Conservation (phyloP, 164 flowering plant species). For the Platanus orientalis region DNA sequence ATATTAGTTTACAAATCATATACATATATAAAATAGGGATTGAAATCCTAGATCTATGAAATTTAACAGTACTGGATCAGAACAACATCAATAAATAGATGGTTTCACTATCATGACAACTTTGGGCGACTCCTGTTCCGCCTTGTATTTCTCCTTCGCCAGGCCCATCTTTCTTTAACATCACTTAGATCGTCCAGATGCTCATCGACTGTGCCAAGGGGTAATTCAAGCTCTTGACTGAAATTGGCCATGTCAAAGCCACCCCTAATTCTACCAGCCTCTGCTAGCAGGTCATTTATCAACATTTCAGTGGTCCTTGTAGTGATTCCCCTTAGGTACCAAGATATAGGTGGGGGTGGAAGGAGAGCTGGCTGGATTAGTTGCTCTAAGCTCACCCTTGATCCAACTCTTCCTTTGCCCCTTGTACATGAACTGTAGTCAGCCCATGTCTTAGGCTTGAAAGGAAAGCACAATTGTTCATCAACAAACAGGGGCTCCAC, state of each 20-base stretch:
- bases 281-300: slow-evolving; percentile 61
- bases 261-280: slow-evolving; percentile 69
- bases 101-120: slow-evolving; percentile 15
- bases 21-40: too few relatives aligned
- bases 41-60: too few relatives aligned
- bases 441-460: slow-evolving; percentile 53
- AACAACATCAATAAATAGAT: background rate
- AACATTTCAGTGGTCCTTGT: slow-evolving; percentile 81
- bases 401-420: slow-evolving; percentile 88
- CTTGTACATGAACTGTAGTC: slow-evolving; percentile 64
- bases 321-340: slow-evolving; percentile 95
- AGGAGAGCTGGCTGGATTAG: slow-evolving; percentile 83
- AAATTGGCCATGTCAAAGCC: slow-evolving; percentile 8
- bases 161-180: slow-evolving; percentile 71
- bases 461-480: slow-evolving; percentile 56
- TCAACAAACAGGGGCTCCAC: slow-evolving; percentile 80
- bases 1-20: too few relatives aligned
- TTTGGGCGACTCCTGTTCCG: slow-evolving; percentile 14
- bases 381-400: slow-evolving; percentile 70
- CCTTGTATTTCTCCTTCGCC: slow-evolving; percentile 41
- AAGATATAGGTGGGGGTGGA: slow-evolving; percentile 96
- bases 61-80: too few relatives aligned
- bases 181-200: slow-evolving; percentile 18
- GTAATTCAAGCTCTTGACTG: slow-evolving; percentile 1
- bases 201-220: slow-evolving; percentile 11